A percentile compares a stretch with the other conserved stretches of the same genome.
These are phyloP conservation scores for Trichoderma gamsii DNA, from an alignment of 495 filamentous ascomycete species.

Conservation along the genomic window DNA sequence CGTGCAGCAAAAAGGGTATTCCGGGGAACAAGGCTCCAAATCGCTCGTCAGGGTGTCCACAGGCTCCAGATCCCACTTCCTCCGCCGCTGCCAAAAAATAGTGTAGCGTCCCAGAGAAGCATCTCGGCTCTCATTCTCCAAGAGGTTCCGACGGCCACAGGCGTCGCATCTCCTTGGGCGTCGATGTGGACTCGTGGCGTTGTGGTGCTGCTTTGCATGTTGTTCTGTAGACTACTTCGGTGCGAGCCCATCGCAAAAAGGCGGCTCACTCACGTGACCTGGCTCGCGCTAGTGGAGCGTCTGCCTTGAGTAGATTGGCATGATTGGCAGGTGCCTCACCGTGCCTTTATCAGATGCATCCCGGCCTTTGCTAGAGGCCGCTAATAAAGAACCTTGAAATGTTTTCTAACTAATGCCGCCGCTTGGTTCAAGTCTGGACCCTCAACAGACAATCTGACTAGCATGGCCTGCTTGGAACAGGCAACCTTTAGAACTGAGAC, in stretches of 20 bases:
- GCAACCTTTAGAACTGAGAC: no score
- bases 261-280: neutral
- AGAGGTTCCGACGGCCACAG: neutral
- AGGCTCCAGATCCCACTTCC: neutral
- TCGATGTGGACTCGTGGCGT: slow-evolving; percentile 5
- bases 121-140: neutral
- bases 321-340: no score
- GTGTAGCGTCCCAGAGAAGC: neutral
- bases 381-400: no score
- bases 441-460: no score
- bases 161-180: neutral
- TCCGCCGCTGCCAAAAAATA: neutral
- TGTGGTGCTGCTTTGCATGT: neutral
- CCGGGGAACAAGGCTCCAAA: slow-evolving; percentile 2
- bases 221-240: neutral
- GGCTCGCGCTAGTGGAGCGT: neutral
- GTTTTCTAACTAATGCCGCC: no score
- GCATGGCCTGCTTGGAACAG: no score
- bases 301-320: neutral
- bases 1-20: slow-evolving; percentile 2
- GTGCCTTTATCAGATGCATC: neutral
- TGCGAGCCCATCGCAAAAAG: neutral
- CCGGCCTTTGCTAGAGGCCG: neutral
- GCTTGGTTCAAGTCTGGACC: no score
- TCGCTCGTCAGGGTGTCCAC: slow-evolving; percentile 3